Conservation (phyloP, 2,329 filamentous ascomycete genomes). For the Pseudogymnoascus pannorum region DNA sequence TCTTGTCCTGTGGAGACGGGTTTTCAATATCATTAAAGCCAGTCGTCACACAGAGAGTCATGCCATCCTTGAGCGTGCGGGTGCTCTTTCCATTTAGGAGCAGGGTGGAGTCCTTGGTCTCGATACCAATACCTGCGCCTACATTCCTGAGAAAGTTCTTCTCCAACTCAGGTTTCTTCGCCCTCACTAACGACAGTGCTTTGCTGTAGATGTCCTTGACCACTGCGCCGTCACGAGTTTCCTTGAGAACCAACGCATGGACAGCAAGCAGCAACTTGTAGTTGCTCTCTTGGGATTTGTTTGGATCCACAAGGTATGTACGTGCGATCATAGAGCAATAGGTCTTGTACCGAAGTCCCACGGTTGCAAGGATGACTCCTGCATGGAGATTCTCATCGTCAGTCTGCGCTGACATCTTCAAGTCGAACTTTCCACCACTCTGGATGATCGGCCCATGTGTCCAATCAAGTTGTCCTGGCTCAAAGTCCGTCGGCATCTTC, state of each 20-base stretch:
- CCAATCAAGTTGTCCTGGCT: constrained; percentile 87
- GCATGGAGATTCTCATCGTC: constrained; percentile 80
- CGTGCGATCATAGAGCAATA: constrained; percentile 89
- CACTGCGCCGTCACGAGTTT: constrained; percentile 75
- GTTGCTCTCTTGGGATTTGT: constrained; percentile 88
- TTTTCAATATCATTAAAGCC: constrained; percentile 88
- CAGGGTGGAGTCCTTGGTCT: constrained; percentile 77
- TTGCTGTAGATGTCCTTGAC: constrained; percentile 91
- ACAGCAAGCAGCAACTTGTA: constrained; percentile 83
- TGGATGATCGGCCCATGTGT: constrained; percentile 84
- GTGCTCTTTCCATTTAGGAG: constrained; percentile 81
- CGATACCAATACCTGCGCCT: constrained; percentile 86
- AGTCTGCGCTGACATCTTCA: constrained; percentile 70
- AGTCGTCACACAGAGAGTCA: constrained; percentile 88
- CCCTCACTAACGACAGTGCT: constrained; percentile 69
- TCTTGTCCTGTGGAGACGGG: constrained; percentile 78
- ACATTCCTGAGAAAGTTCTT: constrained; percentile 92
- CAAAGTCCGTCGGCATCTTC: constrained; percentile 81
- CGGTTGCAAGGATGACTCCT: constrained; percentile 85
- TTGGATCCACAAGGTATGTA: constrained; percentile 94
- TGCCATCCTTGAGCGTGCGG: constrained; percentile 82
- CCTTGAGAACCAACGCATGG: constrained; percentile 84
- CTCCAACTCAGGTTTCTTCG: constrained; percentile 91
- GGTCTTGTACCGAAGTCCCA: constrained; percentile 91
- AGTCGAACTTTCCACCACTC: constrained; percentile 90